Conservation (phyloP, 345 rosid genomes). For the Eucalyptus marginata region DNA sequence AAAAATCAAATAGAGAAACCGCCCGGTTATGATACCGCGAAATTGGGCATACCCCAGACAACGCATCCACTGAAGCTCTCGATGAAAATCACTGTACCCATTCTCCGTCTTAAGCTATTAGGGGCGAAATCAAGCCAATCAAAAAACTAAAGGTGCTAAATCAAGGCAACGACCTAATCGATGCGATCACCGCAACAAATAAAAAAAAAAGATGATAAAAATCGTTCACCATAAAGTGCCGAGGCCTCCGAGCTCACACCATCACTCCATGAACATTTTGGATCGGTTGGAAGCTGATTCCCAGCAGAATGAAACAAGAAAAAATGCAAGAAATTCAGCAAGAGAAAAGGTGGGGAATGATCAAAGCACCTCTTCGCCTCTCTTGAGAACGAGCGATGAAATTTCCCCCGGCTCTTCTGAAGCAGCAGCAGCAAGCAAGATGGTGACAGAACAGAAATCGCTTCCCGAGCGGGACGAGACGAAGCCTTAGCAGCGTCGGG, state of each 20-base stretch:
- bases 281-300: not conserved
- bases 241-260: not conserved
- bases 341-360: not conserved
- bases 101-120: not conserved
- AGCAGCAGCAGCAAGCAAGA: not conserved
- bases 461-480: not conserved
- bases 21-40: not conserved
- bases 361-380: not conserved
- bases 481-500: not conserved
- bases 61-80: not conserved
- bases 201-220: not conserved
- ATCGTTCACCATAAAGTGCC: not conserved
- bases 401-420: not conserved
- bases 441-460: not conserved
- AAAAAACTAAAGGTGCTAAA: not conserved
- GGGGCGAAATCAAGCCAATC: not conserved
- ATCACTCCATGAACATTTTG: not conserved
- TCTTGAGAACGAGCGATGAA: not conserved
- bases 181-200: not conserved
- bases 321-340: not conserved
- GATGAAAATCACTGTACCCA: not conserved
- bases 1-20: not conserved
- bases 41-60: not conserved
- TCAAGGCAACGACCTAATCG: not conserved
- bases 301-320: not conserved